phyloP scores from a whole-genome alignment of 352 stramenopile genomes.

The Pythium diclinum region DNA sequence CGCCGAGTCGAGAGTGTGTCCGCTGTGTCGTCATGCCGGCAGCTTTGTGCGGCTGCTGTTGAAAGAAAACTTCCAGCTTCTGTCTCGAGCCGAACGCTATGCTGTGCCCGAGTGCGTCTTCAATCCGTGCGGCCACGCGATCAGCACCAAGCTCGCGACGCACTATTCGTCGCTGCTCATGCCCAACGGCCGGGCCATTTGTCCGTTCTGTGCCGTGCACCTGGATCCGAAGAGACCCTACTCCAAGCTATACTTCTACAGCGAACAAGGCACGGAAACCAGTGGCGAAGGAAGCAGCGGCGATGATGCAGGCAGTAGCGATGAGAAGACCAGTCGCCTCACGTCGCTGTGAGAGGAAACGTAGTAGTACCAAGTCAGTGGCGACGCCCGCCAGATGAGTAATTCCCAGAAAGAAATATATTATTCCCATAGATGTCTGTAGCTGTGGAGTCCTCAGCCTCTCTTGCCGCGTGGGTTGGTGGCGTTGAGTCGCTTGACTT shows the following conservation, averaged over 20 bases:
- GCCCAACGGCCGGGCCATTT: slow-evolving; percentile 75
- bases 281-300: neutral
- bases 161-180: slow-evolving; percentile 64
- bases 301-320: neutral
- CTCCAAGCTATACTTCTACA: slow-evolving; percentile 77
- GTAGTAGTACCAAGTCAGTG: neutral
- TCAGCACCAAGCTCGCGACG: slow-evolving; percentile 58
- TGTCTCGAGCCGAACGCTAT: slow-evolving; percentile 53
- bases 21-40: slow-evolving; percentile 59
- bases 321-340: neutral
- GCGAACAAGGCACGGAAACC: slow-evolving; percentile 28
- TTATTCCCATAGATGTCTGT: neutral
- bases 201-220: slow-evolving; percentile 74
- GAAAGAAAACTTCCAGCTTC: slow-evolving; percentile 73
- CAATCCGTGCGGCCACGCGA: slow-evolving; percentile 80
- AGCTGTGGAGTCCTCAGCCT: neutral
- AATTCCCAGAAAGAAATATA: neutral
- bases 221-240: slow-evolving; percentile 60
- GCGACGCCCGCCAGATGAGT: neutral
- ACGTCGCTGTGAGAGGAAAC: neutral
- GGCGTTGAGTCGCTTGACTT: slow-evolving; percentile 31
- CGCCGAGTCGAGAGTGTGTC: slow-evolving; percentile 52
- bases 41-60: slow-evolving; percentile 66
- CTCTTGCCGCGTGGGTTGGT: neutral
- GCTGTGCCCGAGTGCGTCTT: slow-evolving; percentile 73